A percentile compares a stretch with the other conserved stretches of the same genome.
Evolutionary conservation across 495 filamentous ascomycete species (phyloP).

Genomic region (Penicillium canescens): DNA sequence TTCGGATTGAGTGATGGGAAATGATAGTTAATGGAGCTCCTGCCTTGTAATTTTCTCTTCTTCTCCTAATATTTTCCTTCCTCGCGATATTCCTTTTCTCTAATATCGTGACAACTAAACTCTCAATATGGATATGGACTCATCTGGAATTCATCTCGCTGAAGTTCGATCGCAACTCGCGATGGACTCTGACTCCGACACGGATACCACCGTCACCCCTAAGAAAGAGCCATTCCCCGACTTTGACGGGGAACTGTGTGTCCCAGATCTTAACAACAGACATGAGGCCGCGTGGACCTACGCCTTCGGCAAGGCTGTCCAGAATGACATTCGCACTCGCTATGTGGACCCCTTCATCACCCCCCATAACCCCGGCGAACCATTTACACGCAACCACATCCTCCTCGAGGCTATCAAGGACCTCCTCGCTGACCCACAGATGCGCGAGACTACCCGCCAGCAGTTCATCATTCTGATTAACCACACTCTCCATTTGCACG

Average conservation of each 20-base stretch:
- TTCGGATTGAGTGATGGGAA: slow-evolving; percentile 39
- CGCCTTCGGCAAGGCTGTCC: slow-evolving; percentile 25
- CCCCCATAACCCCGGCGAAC: not conserved
- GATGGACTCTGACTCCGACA: slow-evolving; percentile 9
- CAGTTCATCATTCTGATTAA: slow-evolving; percentile 30
- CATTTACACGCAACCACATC: not conserved
- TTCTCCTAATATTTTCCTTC: not conserved
- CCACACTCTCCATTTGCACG: slow-evolving; percentile 22
- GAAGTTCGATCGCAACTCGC: slow-evolving; percentile 15
- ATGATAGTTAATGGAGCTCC: slow-evolving; percentile 15
- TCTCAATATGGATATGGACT: not conserved
- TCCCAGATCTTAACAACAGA: slow-evolving; percentile 8
- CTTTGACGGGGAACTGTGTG: slow-evolving; percentile 25
- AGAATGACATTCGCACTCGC: slow-evolving; percentile 15
- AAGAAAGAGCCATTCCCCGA: slow-evolving; percentile 35
- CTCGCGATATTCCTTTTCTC: not conserved
- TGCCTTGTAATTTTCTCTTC: slow-evolving; percentile 4
- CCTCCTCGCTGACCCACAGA: slow-evolving; percentile 9
- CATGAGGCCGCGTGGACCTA: slow-evolving; percentile 9
- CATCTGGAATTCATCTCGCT: slow-evolving; percentile 1
- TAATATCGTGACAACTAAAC: too few relatives aligned
- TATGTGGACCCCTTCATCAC: slow-evolving; percentile 16
- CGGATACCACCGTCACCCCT: not conserved
- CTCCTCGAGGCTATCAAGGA: slow-evolving; percentile 19
- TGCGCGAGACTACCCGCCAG: slow-evolving; percentile 7